phyloP scores from a whole-genome alignment of 495 filamentous ascomycete species.

The Gamarada debralockiae region DNA sequence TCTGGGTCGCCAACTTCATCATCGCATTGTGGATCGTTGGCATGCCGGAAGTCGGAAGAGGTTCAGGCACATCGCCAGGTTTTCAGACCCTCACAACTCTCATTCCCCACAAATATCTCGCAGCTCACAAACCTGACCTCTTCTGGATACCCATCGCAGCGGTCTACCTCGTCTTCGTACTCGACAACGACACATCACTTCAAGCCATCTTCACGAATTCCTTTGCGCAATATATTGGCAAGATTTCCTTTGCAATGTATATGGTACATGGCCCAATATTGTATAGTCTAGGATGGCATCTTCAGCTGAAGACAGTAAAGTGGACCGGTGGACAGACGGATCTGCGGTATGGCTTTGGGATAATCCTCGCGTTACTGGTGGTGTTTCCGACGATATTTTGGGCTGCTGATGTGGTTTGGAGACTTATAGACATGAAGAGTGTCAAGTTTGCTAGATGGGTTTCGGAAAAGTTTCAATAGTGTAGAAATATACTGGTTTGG shows the following conservation, averaged over 20 bases:
- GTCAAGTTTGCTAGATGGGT: no score
- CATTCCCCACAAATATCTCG: slow-evolving; percentile 19
- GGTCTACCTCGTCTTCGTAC: slow-evolving; percentile 47
- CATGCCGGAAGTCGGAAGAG: slow-evolving; percentile 21
- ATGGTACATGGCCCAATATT: slow-evolving; percentile 53
- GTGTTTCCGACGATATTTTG: no score
- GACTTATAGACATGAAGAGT: no score
- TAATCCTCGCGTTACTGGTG: no score
- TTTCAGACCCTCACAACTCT: slow-evolving; percentile 10
- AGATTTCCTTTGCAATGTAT: slow-evolving; percentile 52
- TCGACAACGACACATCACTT: slow-evolving; percentile 46
- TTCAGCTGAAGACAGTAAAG: not conserved
- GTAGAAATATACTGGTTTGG: no score
- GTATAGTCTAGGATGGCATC: slow-evolving; percentile 34
- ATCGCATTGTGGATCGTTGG: slow-evolving; percentile 4
- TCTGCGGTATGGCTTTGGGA: no score
- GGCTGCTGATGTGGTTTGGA: no score
- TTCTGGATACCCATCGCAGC: slow-evolving; percentile 23
- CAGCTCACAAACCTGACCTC: not conserved
- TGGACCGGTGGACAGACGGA: no score
- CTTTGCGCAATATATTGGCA: slow-evolving; percentile 56
- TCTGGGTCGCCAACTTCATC: not conserved
- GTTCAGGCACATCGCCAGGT: slow-evolving; percentile 31
- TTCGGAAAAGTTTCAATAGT: no score
- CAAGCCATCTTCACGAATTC: slow-evolving; percentile 49